phyloP scores from a whole-genome alignment of 371 early-diverging fungal species.

The Mortierella sp. region DNA sequence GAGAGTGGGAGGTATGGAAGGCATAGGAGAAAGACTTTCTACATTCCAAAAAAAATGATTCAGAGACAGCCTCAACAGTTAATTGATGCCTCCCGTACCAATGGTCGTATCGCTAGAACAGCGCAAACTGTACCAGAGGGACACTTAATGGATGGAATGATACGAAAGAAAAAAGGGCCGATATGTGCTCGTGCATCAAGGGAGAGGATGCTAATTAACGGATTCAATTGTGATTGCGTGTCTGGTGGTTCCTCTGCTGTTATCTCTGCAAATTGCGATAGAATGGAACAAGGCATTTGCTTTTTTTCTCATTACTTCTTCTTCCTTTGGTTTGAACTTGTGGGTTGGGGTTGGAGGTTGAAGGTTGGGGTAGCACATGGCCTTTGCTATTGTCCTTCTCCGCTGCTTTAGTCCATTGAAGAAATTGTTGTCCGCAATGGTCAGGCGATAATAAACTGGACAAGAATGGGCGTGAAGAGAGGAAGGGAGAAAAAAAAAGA shows the following conservation, averaged over 20 bases:
- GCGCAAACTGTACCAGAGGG: not conserved
- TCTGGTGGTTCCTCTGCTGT: not conserved
- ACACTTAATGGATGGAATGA: not conserved
- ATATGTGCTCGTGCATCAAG: not conserved
- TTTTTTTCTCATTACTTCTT: not conserved
- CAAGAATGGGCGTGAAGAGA: not conserved
- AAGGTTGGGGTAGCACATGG: constrained; percentile 14
- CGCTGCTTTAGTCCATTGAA: not conserved
- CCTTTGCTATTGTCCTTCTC: not conserved
- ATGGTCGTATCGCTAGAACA: not conserved
- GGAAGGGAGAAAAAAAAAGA: not conserved
- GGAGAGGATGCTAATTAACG: not conserved
- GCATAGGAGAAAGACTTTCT: not conserved
- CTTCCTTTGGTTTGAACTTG: not conserved
- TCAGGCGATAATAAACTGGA: not conserved
- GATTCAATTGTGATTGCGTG: not conserved
- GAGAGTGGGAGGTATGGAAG: not conserved
- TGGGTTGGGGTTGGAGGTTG: not conserved
- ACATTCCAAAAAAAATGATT: not conserved
- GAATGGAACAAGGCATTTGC: not conserved
- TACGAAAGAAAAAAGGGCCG: not conserved
- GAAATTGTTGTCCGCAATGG: not conserved
- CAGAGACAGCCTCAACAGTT: not conserved
- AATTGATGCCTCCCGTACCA: not conserved
- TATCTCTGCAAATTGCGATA: not conserved